Evolutionary conservation across 2,329 filamentous ascomycete species (phyloP).

Genomic region (Didymellaceae sp.): DNA sequence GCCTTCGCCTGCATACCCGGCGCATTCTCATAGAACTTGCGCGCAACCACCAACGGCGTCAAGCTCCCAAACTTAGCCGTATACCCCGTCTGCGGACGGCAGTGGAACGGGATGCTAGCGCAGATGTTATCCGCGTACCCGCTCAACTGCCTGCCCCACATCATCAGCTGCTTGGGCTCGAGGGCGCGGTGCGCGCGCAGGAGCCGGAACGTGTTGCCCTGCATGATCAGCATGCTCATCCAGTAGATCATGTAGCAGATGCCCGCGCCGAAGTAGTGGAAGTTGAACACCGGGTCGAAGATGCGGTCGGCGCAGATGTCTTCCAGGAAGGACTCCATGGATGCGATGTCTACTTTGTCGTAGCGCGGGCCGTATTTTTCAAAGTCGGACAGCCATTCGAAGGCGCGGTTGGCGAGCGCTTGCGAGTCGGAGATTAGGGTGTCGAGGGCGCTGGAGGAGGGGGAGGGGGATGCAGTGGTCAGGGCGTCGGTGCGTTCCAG

Average conservation of each 20-base stretch:
- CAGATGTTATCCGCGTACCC: constrained; percentile 43
- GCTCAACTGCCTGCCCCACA: constrained; percentile 42
- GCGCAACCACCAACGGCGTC: constrained; percentile 44
- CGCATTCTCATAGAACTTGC: constrained; percentile 41
- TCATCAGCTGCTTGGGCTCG: constrained; percentile 37
- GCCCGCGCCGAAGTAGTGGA: constrained; percentile 40
- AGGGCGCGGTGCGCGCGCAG: constrained; percentile 31
- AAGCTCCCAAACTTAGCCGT: constrained; percentile 42
- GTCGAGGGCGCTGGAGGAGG: constrained; percentile 23
- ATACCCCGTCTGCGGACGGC: constrained; percentile 37
- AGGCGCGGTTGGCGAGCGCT: constrained; percentile 31
- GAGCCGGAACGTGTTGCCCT: constrained; percentile 43
- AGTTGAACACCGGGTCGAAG: constrained; percentile 41
- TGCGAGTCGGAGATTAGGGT: constrained; percentile 37
- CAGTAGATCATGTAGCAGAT: constrained; percentile 47
- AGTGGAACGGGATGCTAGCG: constrained; percentile 41
- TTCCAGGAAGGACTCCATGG: constrained; percentile 35
- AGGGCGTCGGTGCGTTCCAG: constrained; percentile 40
- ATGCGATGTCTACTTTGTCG: constrained; percentile 29
- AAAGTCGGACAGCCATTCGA: constrained; percentile 41
- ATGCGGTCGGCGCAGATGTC: constrained; percentile 33
- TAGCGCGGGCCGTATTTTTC: constrained; percentile 41
- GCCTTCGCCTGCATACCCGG: constrained; percentile 35
- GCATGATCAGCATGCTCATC: constrained; percentile 47
- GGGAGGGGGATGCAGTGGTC: background rate